These are phyloP conservation scores for Anthracocystis setariae DNA, from an alignment of 1,284 basidiomycete species.

Conservation along the genomic window DNA sequence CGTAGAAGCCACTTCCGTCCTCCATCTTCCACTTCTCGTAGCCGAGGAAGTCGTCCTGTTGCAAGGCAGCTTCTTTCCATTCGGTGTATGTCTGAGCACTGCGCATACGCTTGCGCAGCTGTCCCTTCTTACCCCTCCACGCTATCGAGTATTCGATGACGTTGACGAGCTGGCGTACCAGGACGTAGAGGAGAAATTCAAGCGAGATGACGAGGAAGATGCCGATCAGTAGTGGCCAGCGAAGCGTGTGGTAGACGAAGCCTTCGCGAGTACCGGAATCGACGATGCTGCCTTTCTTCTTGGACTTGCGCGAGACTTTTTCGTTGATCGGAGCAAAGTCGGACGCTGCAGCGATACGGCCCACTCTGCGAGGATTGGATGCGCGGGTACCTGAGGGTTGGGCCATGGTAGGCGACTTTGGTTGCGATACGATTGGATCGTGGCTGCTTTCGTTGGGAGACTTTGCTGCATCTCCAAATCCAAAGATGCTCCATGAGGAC, in stretches of 20 bases:
- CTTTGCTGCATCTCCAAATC: conserved; percentile 31
- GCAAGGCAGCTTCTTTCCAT: conserved; percentile 84
- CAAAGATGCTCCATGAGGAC: conserved; percentile 39
- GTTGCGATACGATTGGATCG: conserved; percentile 13
- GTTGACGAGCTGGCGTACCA: conserved; percentile 84
- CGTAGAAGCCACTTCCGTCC: conserved; percentile 62
- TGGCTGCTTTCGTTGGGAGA: conserved; percentile 23
- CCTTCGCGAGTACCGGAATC: conserved; percentile 61
- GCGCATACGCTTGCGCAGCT: conserved; percentile 79
- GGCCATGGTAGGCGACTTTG: conserved; percentile 28
- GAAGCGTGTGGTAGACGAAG: conserved; percentile 55
- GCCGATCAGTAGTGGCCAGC: conserved; percentile 71
- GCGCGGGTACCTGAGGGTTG: conserved; percentile 35
- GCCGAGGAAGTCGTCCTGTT: conserved; percentile 74
- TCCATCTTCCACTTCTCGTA: conserved; percentile 63
- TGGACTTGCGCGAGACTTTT: conserved; percentile 35
- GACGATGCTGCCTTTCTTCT: conserved; percentile 24
- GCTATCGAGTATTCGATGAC: conserved; percentile 58
- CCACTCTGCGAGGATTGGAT: conserved; percentile 51
- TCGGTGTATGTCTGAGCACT: conserved; percentile 77
- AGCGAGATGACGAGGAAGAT: conserved; percentile 85
- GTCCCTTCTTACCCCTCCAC: conserved; percentile 87
- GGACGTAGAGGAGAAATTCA: conserved; percentile 84
- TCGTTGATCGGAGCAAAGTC: conserved; percentile 67
- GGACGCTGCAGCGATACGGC: conserved; percentile 58